Base-by-base conservation (phyloP, 306 rosid genomes). In the Quillaja saponaria region DNA sequence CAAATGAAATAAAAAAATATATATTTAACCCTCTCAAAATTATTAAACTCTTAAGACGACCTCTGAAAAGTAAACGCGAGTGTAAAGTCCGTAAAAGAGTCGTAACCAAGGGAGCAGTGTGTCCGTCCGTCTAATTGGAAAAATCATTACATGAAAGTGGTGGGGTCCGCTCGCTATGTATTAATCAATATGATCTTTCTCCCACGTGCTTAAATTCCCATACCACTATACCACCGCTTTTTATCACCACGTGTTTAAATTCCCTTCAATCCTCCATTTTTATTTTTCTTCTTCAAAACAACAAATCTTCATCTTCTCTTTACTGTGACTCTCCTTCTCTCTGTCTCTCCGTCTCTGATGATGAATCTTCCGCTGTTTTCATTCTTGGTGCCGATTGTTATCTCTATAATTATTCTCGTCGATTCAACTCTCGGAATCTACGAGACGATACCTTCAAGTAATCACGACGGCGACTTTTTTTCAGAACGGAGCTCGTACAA, bases 171-270 rank as follows among this genome's bases (percentile, higher is more conserved):
- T 14, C 31, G 31, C 31, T 4, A 25, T 25, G 2, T 1, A 25
- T 4, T 1, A 25, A 25, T 25, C 31, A 25, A 25, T 25, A 25
- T 45, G 44, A 10, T 38, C 10, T 55, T 44, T 17, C 15, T n/a
- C 54, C 61, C 77, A 79, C 83, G 83, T 79, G 83, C 60, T 70
- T 1, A 17, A 69, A 64, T 78, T 60, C 21, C 38, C 3, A 10
- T 25, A 1, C 31, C 31, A 25, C 2, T 25, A 25, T 1, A 25
- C 2, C 2, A 25, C 4, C 4, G 13, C 34, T 13, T 9, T 34
- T 46, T 62, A 62, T 67, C 35, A 40, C 28, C 81, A 72, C 84
- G 76, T 80, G 81, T 48, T 76, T 25, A 15, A 80, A 67, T 71
- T 71, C 69, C 19, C 7, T 10, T 33, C 64, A 2, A 1, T 55